phyloP scores from a whole-genome alignment of 148 eudicot species.

The Rhododendron ferrugineum region DNA sequence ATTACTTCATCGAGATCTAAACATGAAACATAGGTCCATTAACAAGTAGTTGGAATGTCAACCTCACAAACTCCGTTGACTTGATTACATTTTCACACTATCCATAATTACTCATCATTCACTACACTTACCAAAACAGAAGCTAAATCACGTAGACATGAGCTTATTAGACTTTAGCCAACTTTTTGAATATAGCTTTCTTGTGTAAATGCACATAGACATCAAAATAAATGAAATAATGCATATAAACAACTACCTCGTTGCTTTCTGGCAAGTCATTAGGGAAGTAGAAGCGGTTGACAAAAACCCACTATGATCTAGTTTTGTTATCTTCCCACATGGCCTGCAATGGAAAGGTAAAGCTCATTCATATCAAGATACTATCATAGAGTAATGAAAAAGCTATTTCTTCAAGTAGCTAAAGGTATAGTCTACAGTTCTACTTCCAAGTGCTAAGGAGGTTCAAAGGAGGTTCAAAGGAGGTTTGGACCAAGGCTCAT shows the following conservation, averaged over 20 bases:
- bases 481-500: not conserved
- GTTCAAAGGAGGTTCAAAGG: not conserved
- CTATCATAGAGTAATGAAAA: not conserved
- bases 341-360: conserved; percentile 41
- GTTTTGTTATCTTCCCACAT: conserved; percentile 94
- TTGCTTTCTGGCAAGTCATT: conserved; percentile 76
- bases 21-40: not conserved
- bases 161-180: too few species aligned
- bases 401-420: not conserved
- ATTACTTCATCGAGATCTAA: not conserved
- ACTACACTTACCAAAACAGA: too few species aligned
- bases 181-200: too few species aligned
- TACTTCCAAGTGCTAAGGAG: not conserved
- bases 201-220: too few species aligned
- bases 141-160: too few species aligned
- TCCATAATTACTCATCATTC: too few species aligned
- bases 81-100: not conserved
- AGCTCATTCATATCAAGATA: conserved; percentile 3
- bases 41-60: not conserved
- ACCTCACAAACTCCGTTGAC: not conserved
- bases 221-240: not conserved
- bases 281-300: conserved; percentile 74
- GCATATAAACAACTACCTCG: conserved; percentile 44
- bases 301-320: conserved; percentile 56
- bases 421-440: not conserved